These are phyloP conservation scores for Rhizopogon parksii DNA, from an alignment of 1,284 basidiomycete genomes.

Conservation along the genomic window DNA sequence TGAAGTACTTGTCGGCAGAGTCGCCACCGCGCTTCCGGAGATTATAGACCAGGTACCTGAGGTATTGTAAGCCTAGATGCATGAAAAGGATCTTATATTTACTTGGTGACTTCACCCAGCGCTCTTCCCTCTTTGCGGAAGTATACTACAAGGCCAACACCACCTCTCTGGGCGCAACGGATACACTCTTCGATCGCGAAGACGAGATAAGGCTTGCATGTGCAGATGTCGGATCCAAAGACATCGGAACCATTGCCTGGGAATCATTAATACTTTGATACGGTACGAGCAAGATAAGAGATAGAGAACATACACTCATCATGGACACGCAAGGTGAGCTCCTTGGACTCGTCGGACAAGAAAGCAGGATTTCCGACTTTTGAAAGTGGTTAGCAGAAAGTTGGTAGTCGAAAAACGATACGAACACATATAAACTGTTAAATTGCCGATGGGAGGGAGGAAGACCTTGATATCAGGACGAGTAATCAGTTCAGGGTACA, in stretches of 20 bases:
- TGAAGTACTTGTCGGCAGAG: constrained; percentile 90
- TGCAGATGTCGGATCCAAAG: constrained; percentile 91
- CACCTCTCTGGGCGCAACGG: constrained; percentile 78
- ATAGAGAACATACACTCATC: constrained; percentile 70
- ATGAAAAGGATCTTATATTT: constrained; percentile 17
- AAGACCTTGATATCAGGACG: constrained; percentile 94
- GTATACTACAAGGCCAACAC: constrained; percentile 90
- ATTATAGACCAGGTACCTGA: constrained; percentile 86
- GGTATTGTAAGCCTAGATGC: constrained; percentile 2
- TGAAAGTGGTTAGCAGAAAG: constrained; percentile 3
- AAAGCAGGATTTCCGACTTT: constrained; percentile 78
- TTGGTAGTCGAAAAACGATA: constrained; percentile 6
- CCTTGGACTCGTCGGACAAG: constrained; percentile 74
- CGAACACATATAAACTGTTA: constrained; percentile 91
- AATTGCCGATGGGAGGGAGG: constrained; percentile 87
- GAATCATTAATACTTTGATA: neutral
- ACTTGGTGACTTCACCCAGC: constrained; percentile 90
- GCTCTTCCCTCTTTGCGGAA: constrained; percentile 93
- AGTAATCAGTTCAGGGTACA: constrained; percentile 95
- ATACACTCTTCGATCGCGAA: constrained; percentile 95
- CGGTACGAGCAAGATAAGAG: neutral
- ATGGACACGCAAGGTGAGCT: constrained; percentile 88
- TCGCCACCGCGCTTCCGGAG: constrained; percentile 92
- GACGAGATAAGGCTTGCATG: constrained; percentile 89
- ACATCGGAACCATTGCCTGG: constrained; percentile 79